Evolutionary conservation across 306 rosid genomes (phyloP), one percentile per base, ranked within the genome.

Genomic region (Glycine soja): DNA sequence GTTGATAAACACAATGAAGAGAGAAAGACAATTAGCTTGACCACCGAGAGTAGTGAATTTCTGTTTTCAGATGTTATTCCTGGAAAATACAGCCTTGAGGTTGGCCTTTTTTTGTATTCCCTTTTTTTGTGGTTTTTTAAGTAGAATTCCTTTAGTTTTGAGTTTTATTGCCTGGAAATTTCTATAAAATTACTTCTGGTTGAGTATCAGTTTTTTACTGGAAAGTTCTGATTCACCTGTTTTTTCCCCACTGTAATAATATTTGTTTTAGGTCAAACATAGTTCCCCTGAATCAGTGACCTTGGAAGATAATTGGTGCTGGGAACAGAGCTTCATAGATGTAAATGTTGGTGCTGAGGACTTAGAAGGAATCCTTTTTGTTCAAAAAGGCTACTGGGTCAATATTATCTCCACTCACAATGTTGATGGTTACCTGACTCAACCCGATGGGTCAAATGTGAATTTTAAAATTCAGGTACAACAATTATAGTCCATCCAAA

Each of bases 61-160:
- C 78, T 67, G 83, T 91, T 95, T 85, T 77, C 89, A 36, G 86
- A 89, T 52, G 86, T 93, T 83, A 64, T 95, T 80, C 98, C 99
- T 77, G 99, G 99, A 87, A 90, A 95, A 78, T 92, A 93, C 92
- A 90, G 88, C 82, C 84, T 93, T 46, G 96, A 92, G 98, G 99
- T 95, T 83, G 81, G 86, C 47, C 62, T 16, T 78, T 42, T 34
- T 65, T 16, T 76, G 30, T 48, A n/a, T 79, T 80, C 65, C 74
- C 68, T 67, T 63, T 75, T 50, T 68, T 74, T 38, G 62, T 36
- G 52, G 51, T 75, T 72, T 53, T 67, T 67, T 10, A 10, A 74
- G 43, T 52, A 24, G 51, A 75, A 68, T 32, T 75, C 14, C 70
- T 76, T 15, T 70, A 5, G 34, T 48, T 43, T 72, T 62, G 58